Base-by-base conservation (phyloP, 345 rosid genomes). In the Dipteronia dyeriana region DNA sequence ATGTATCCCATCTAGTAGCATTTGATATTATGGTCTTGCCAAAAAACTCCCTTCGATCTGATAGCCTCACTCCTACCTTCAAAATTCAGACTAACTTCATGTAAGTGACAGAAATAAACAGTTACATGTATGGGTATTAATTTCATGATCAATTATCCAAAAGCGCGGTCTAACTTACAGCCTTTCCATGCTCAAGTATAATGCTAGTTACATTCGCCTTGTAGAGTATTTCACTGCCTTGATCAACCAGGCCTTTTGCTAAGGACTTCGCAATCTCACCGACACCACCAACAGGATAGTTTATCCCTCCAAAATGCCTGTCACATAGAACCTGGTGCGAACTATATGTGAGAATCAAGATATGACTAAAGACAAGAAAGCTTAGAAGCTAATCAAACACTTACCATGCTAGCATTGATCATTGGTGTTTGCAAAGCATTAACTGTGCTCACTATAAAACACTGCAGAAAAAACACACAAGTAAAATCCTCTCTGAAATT, bases 1-100 rank as follows among this genome's bases (percentile, higher is more conserved):
- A 96, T 29, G 99, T 96, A 81, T 92, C 98, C 99, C 99, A 95
- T 90, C 98, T 92, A 49, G 99, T 93, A 76, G 98, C 98, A 84
- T 93, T 95, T 76, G 99, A 95, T 74, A 95, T 88, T 79, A 92
- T 78, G 13, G 97, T 93, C 80, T 86, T 88, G 60, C 94, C 92
- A 13, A 80, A 92, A 84, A 90, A 82, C 62, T 91, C 83, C 83
- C 97, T 88, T 82, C 98, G 97, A 87, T 92, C 95, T 45, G 97
- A 90, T 45, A 95, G 87, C 89, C 86, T 85, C 61, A 91, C 98
- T 78, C 99, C 98, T 6, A 91, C 90, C 99, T 95, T 82, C 79
- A 79, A 80, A 80, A 72, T 75, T 54, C 65, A 61, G 16, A 31
- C 5, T 68, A 22, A 75, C 57, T 41, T 75, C 64, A 74, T 20